Percentiles rank a stretch among this genome's conserved stretches.
These are phyloP conservation scores for Cunninghamia lanceolata DNA, from an alignment of 75 land plant genomes.

Conservation along the genomic window DNA sequence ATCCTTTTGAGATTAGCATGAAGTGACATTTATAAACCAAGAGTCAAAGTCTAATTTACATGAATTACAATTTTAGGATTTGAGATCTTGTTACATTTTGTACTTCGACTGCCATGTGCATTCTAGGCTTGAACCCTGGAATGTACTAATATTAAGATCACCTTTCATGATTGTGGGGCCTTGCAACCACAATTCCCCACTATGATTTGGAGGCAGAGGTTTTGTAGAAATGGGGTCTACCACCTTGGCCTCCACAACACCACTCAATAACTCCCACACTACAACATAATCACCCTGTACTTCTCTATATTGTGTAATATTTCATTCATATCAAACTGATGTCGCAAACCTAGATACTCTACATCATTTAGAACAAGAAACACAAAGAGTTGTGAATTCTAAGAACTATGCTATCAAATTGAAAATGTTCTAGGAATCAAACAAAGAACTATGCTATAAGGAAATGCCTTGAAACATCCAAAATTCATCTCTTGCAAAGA, in stretches of 20 bases:
- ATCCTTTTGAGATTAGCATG: too few relatives aligned
- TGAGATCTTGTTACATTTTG: too few relatives aligned
- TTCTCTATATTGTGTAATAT: slow-evolving; percentile 51
- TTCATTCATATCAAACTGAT: slow-evolving; percentile 68
- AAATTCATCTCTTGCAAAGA: background rate
- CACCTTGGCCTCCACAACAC: slow-evolving; percentile 74
- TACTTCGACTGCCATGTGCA: too few relatives aligned
- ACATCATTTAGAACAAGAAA: too few relatives aligned
- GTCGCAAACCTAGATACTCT: too few relatives aligned
- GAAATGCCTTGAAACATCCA: background rate
- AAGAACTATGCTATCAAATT: too few relatives aligned
- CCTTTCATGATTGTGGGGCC: slow-evolving; percentile 91
- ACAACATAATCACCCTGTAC: slow-evolving; percentile 46
- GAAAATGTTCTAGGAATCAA: background rate
- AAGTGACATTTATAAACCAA: too few relatives aligned
- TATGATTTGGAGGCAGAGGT: slow-evolving; percentile 46
- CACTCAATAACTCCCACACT: slow-evolving; percentile 71
- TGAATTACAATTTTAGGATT: too few relatives aligned
- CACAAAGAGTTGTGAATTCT: too few relatives aligned
- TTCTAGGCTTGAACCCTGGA: too few relatives aligned
- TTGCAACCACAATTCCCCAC: slow-evolving; percentile 87
- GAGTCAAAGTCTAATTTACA: too few relatives aligned
- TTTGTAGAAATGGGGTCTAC: slow-evolving; percentile 63
- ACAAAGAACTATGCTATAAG: background rate
- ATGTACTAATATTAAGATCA: too few relatives aligned